Base-by-base conservation (phyloP, 768 basidiomycete genomes). In the Leccinum pellstonianum region DNA sequence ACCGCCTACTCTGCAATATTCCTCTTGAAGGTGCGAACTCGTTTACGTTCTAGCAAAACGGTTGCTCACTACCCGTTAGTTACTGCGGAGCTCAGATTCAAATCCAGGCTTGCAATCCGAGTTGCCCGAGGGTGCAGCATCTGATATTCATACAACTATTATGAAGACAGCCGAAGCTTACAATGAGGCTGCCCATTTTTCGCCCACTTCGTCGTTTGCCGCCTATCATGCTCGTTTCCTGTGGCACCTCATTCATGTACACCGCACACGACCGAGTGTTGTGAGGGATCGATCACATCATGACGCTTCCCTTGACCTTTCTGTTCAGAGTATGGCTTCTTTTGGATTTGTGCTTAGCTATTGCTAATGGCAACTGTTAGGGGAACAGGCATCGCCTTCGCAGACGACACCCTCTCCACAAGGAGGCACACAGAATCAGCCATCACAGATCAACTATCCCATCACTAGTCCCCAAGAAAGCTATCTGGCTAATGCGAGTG, bases 1-100 rank as follows among this genome's bases (percentile, higher is more conserved):
- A 89, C 88, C 19, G 92, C 90, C 25, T 93, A 93, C 67, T 85
- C 88, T 51, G 91, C 91, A 19, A 85, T 93, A 38, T 88, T 91
- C 69, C 75, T 94, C 62, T 77, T 93, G 64, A 87, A 81, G 80
- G 92, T 89, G 69, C 55, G 57, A 23, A 27, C 9, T 29, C 11
- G 73, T 64, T n/a, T 35, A 21, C 15, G 8, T n/a, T 35, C 35
- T 35, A 46, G 27, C 23, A 11, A 53, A 33, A 25, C 41, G 3
- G 31, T 29, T n/a, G 31, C 56, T 66, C 52, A 66, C 29, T 48
- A 38, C 19, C 55, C 17, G 19, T 41, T 54, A 91, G 91, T 82
- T 93, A 54, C 78, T 92, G 41, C 86, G 90, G 38, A 85, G 81
- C 61, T 79, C 86, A 15, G 83, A 78, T 59, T 82, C 83, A 5